Conservation (phyloP, 352 stramenopile genomes). For the Pythium oligandrum region DNA sequence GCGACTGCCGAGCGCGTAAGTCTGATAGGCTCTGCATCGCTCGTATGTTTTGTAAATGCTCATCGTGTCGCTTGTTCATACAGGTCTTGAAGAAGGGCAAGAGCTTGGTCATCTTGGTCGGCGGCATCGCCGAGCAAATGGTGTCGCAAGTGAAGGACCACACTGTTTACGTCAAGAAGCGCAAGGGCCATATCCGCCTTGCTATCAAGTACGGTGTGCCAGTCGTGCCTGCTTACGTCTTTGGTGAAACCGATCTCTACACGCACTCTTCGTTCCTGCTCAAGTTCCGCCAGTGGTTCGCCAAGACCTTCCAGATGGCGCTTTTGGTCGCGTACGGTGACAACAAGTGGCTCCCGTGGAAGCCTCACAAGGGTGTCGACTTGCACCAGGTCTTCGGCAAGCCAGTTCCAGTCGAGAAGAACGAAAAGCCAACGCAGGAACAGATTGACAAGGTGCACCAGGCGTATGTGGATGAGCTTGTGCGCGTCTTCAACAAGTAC, state of each 20-base stretch:
- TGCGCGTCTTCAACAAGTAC: constrained; percentile 82
- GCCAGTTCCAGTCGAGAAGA: constrained; percentile 62
- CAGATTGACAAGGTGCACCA: constrained; percentile 66
- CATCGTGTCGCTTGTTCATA: background rate
- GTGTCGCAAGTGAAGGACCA: constrained; percentile 64
- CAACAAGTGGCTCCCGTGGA: constrained; percentile 51
- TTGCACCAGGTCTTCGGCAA: constrained; percentile 76
- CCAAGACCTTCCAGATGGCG: constrained; percentile 60
- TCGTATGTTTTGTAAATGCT: no score
- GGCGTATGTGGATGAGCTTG: constrained; percentile 60
- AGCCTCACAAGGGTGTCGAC: constrained; percentile 48
- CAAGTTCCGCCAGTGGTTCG: constrained; percentile 62
- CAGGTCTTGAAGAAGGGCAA: constrained; percentile 60
- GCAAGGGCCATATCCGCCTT: constrained; percentile 80
- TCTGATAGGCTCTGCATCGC: background rate
- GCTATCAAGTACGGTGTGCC: constrained; percentile 69
- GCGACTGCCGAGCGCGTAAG: constrained; percentile 40
- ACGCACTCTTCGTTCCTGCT: constrained; percentile 75
- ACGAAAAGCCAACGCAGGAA: constrained; percentile 44
- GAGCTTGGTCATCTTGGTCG: constrained; percentile 77
- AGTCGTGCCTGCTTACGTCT: constrained; percentile 75
- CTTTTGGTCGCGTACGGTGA: constrained; percentile 54
- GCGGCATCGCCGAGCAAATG: constrained; percentile 83
- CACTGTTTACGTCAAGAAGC: constrained; percentile 71
- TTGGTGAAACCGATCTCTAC: constrained; percentile 83